These are phyloP conservation scores for Castanospermum australe DNA, from an alignment of 306 rosid species.

Conservation along the genomic window DNA sequence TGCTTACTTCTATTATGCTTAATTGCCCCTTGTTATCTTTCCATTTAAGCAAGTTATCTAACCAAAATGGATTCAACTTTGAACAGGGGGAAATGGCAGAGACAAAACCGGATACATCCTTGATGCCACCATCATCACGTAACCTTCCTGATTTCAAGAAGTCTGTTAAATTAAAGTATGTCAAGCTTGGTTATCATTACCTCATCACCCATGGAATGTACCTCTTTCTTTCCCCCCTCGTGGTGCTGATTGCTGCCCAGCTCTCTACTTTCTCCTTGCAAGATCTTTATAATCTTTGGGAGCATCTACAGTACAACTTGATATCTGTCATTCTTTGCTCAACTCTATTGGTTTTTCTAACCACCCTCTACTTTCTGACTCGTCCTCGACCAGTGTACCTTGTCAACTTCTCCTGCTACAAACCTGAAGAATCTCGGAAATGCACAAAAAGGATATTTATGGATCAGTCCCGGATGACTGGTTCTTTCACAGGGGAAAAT, in stretches of 20 bases:
- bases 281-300: slow-evolving; percentile 78
- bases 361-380: slow-evolving; percentile 72
- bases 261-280: slow-evolving; percentile 67
- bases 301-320: slow-evolving; percentile 73
- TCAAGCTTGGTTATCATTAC: slow-evolving; percentile 87
- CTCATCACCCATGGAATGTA: slow-evolving; percentile 90
- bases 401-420: slow-evolving; percentile 84
- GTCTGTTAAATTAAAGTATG: slow-evolving; percentile 77
- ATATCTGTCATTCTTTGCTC: slow-evolving; percentile 71
- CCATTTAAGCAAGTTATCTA: slow-evolving; percentile 1
- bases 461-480: slow-evolving; percentile 66
- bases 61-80: slow-evolving; percentile 15
- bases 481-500: slow-evolving; percentile 64
- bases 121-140: slow-evolving; percentile 56
- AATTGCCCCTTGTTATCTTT: background rate
- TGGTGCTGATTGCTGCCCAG: slow-evolving; percentile 66
- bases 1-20: background rate
- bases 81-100: slow-evolving; percentile 63
- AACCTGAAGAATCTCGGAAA: slow-evolving; percentile 69
- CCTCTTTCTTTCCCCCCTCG: slow-evolving; percentile 70
- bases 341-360: slow-evolving; percentile 75
- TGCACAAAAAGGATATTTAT: slow-evolving; percentile 78
- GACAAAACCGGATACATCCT: slow-evolving; percentile 43
- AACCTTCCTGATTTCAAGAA: slow-evolving; percentile 87
- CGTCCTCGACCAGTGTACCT: slow-evolving; percentile 83